Percentiles rank a stretch among this genome's conserved stretches.
Conservation (phyloP, 2,329 filamentous ascomycete genomes). For the Trichoderma sp. region DNA sequence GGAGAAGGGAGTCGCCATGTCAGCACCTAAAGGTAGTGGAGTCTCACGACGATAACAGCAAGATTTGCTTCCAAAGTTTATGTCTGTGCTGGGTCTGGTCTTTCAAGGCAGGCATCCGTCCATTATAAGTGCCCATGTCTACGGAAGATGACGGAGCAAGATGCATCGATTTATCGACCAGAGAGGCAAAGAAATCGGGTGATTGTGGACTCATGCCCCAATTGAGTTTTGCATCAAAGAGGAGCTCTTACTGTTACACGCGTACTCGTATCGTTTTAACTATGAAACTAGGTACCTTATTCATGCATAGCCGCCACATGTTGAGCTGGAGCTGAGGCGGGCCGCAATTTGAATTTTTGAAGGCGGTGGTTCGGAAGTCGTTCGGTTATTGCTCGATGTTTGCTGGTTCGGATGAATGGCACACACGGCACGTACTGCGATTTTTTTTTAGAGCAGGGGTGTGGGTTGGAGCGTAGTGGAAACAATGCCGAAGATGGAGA, state of each 20-base stretch:
- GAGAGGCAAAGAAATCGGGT: neutral
- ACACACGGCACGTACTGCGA: too few relatives aligned
- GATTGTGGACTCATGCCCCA: conserved; percentile 8
- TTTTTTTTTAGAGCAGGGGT: neutral
- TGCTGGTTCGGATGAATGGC: conserved; percentile 13
- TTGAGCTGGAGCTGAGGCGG: neutral
- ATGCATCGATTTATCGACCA: neutral
- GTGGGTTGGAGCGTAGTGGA: neutral
- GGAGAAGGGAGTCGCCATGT: neutral
- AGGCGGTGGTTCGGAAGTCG: conserved; percentile 15
- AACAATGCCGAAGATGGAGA: neutral
- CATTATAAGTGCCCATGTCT: conserved; percentile 14
- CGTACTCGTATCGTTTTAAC: neutral
- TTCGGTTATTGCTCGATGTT: conserved; percentile 11
- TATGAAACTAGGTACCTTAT: neutral
- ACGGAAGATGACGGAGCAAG: neutral
- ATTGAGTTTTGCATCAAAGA: neutral
- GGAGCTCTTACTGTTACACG: neutral
- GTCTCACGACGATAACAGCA: neutral
- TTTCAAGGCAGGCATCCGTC: neutral
- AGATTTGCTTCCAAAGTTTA: neutral
- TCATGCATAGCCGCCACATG: neutral
- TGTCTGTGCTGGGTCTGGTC: neutral
- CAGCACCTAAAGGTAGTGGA: conserved; percentile 1
- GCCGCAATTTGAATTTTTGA: neutral